phyloP scores from a whole-genome alignment of 2,329 filamentous ascomycete genomes.

The Penicillium sp. region DNA sequence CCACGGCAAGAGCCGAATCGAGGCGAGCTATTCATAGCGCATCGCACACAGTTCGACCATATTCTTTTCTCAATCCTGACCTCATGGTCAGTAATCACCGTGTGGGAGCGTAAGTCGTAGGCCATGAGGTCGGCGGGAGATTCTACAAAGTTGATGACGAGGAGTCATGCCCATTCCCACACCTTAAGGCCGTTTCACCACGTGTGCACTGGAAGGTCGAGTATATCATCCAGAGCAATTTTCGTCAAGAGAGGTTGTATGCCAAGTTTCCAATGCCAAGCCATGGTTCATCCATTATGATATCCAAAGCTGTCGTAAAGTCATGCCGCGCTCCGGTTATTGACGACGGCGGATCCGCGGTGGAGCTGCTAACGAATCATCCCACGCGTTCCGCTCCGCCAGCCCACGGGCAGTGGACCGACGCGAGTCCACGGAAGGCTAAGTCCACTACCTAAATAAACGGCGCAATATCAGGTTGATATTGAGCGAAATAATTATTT shows the following conservation, averaged over 20 bases:
- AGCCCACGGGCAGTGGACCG: neutral
- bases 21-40: neutral
- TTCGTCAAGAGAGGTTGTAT: neutral
- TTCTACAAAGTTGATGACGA: neutral
- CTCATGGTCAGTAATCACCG: neutral
- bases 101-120: constrained; percentile 1
- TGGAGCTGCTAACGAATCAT: neutral
- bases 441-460: too few relatives aligned
- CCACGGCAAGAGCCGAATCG: neutral
- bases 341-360: neutral
- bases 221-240: neutral
- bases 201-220: neutral
- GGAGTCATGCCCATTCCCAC: neutral
- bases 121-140: constrained; percentile 1
- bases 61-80: neutral
- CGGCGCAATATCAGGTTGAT: too few relatives aligned
- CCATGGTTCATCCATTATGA: neutral
- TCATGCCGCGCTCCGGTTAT: neutral
- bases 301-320: neutral
- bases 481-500: too few relatives aligned
- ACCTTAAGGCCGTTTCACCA: neutral
- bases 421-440: too few relatives aligned
- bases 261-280: neutral
- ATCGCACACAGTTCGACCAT: neutral
- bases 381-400: neutral